These are phyloP conservation scores for Candida sp. DNA, from an alignment of 1,139 yeast genomes.

Conservation along the genomic window DNA sequence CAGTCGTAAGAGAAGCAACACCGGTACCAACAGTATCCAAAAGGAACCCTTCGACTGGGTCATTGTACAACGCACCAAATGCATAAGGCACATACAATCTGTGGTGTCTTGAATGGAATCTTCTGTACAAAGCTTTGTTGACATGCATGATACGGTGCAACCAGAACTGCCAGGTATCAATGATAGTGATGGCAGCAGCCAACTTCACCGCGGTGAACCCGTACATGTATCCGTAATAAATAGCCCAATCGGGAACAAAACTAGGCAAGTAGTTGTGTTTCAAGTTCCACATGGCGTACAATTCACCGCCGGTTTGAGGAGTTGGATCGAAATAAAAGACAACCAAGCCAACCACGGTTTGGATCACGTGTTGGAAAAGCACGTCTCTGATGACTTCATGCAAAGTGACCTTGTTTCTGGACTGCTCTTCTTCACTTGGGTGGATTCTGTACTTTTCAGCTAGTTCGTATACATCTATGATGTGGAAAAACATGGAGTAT, in stretches of 20 bases:
- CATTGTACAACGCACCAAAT: constrained; percentile 93
- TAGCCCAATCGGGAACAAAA: constrained; percentile 44
- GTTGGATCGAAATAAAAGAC: constrained; percentile 62
- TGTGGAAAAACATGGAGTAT: constrained; percentile 73
- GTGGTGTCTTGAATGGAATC: constrained; percentile 95
- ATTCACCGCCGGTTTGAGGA: constrained; percentile 77
- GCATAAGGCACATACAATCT: constrained; percentile 95
- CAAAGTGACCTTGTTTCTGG: constrained; percentile 76
- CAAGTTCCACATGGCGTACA: constrained; percentile 67
- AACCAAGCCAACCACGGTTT: constrained; percentile 67
- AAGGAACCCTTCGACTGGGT: constrained; percentile 91
- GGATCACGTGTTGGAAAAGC: constrained; percentile 80
- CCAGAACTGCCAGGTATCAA: constrained; percentile 96
- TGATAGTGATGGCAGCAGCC: constrained; percentile 65
- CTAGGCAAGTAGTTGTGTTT: constrained; percentile 43
- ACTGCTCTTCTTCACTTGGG: constrained; percentile 82
- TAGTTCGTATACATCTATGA: constrained; percentile 72
- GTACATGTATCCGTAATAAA: constrained; percentile 58
- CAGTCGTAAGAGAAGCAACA: constrained; percentile 65
- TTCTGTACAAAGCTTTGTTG: constrained; percentile 73
- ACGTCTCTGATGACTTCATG: constrained; percentile 81
- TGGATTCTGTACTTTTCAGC: constrained; percentile 89
- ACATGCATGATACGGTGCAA: constrained; percentile 89
- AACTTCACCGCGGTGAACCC: constrained; percentile 65
- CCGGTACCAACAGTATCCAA: constrained; percentile 95